Conservation (phyloP, 176 grass and related monocot genomes). For the Triticum dicoccoides region DNA sequence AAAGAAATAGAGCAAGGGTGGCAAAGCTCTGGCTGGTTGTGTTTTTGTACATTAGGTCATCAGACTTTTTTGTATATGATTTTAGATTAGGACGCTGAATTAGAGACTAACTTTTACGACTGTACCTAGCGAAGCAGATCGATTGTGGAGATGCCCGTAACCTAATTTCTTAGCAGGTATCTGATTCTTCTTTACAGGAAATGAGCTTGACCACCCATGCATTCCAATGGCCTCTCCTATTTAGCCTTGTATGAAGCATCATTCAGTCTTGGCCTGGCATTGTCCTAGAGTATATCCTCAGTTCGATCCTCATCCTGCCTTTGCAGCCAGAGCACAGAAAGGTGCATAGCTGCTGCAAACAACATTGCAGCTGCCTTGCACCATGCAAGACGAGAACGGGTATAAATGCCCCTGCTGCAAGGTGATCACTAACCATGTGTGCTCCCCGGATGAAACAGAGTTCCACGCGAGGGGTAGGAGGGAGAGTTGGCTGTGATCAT, state of each 20-base stretch:
- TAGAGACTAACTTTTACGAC: too few relatives aligned
- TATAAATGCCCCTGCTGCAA: constrained; percentile 13
- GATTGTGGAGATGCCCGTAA: too few relatives aligned
- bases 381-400: background rate
- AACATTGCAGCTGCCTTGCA: background rate
- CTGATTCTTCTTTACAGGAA: background rate
- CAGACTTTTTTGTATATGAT: too few relatives aligned
- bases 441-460: background rate
- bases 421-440: background rate
- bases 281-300: constrained; percentile 32
- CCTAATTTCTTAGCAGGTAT: background rate
- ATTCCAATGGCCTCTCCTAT: background rate
- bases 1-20: too few relatives aligned
- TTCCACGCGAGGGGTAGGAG: background rate
- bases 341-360: background rate
- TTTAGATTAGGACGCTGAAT: too few relatives aligned
- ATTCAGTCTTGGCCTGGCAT: background rate
- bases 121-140: background rate
- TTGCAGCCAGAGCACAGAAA: background rate
- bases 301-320: background rate
- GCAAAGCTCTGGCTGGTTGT: too few relatives aligned
- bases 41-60: too few relatives aligned
- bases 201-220: background rate
- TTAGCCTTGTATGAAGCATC: background rate
- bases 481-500: too few relatives aligned